phyloP scores from a whole-genome alignment of 306 rosid genomes.

The Lathyrus oleraceus region DNA sequence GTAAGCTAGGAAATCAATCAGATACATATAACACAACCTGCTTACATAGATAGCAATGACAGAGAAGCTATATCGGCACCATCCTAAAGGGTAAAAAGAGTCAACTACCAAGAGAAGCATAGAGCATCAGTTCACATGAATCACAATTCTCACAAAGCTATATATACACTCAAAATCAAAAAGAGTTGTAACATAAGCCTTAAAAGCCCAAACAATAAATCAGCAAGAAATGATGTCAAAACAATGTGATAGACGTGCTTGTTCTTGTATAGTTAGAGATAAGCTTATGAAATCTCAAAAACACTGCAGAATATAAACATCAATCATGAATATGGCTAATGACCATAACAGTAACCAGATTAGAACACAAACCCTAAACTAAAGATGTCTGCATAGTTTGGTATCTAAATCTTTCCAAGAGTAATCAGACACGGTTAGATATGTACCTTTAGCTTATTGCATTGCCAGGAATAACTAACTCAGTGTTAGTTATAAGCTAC shows the following conservation, averaged over 20 bases:
- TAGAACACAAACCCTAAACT: neutral
- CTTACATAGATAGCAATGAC: neutral
- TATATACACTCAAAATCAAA: neutral
- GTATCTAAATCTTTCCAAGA: neutral
- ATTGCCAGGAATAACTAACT: too few relatives aligned
- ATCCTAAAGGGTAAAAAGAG: neutral
- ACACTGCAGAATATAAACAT: neutral
- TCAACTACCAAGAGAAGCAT: neutral
- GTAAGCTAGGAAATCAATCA: conserved; percentile 12
- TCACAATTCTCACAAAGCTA: conserved; percentile 15
- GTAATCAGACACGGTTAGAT: too few relatives aligned
- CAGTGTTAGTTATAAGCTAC: too few relatives aligned
- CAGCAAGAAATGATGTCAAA: neutral
- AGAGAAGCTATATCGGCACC: neutral
- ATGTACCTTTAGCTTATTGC: too few relatives aligned
- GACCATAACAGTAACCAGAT: neutral
- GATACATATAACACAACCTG: neutral
- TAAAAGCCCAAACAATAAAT: neutral
- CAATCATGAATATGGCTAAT: neutral
- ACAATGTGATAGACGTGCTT: neutral
- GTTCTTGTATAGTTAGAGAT: neutral
- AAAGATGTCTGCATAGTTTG: neutral
- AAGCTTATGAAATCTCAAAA: neutral
- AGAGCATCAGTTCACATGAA: conserved; percentile 1
- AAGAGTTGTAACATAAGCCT: neutral